phyloP scores from a whole-genome alignment of 2,329 filamentous ascomycete genomes.

The Emericellopsis atlantica region DNA sequence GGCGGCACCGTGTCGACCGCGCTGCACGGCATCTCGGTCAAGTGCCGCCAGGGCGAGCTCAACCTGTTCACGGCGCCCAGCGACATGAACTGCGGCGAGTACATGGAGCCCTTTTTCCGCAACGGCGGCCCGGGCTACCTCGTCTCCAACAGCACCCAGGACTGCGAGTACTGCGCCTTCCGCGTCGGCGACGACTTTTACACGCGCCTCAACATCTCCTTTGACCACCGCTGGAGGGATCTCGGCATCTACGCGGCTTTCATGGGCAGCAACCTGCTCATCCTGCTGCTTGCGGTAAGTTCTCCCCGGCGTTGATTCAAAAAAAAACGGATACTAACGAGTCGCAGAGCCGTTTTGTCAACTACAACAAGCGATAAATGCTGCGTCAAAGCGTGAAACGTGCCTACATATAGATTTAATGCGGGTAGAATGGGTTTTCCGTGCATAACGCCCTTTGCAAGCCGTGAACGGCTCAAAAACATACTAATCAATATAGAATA shows the following conservation, averaged over 20 bases:
- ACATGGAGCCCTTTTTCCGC: constrained; percentile 61
- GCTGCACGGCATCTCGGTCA: constrained; percentile 51
- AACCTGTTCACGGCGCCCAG: constrained; percentile 56
- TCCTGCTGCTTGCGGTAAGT: constrained; percentile 41
- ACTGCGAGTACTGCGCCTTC: constrained; percentile 75
- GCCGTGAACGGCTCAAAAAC: too few relatives aligned
- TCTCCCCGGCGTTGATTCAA: background rate
- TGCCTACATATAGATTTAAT: too few relatives aligned
- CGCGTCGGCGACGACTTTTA: constrained; percentile 74
- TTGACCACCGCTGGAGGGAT: constrained; percentile 65
- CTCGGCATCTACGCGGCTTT: constrained; percentile 68
- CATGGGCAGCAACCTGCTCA: constrained; percentile 63
- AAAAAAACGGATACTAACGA: background rate
- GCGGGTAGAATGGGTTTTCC: too few relatives aligned
- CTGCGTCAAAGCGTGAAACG: too few relatives aligned
- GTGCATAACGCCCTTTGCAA: too few relatives aligned
- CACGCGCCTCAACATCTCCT: constrained; percentile 50
- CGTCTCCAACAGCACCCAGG: constrained; percentile 47
- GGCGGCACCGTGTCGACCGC: constrained; percentile 70
- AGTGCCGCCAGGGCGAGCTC: constrained; percentile 48
- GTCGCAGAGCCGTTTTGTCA: constrained; percentile 34
- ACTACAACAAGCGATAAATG: constrained; percentile 35
- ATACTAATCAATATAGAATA: too few relatives aligned
- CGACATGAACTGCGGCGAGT: constrained; percentile 58
- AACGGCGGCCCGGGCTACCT: constrained; percentile 61